These are phyloP conservation scores for Yamadazyma nakazawae DNA, from an alignment of 805 yeast species.

Conservation along the genomic window DNA sequence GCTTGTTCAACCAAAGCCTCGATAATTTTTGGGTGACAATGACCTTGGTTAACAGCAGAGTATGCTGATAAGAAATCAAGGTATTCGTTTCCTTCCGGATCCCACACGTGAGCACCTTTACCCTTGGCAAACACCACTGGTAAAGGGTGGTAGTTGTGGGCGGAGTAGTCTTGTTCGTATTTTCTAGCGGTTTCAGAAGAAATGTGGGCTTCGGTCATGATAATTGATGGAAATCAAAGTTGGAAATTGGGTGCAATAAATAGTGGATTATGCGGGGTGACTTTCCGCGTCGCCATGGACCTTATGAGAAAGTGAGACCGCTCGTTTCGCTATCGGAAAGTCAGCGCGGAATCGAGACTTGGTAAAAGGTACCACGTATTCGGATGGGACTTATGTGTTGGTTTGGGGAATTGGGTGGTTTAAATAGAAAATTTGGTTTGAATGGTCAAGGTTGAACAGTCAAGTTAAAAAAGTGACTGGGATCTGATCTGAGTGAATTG, in stretches of 20 bases:
- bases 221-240: not conserved
- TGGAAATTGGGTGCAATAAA: slow-evolving; percentile 1
- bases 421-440: too few species aligned
- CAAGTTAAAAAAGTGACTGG: too few species aligned
- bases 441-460: too few species aligned
- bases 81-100: slow-evolving; percentile 94
- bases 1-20: slow-evolving; percentile 87
- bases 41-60: slow-evolving; percentile 97
- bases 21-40: slow-evolving; percentile 92
- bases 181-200: slow-evolving; percentile 64
- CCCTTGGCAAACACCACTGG: slow-evolving; percentile 93
- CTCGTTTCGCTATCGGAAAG: slow-evolving; percentile 1
- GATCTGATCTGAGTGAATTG: not conserved
- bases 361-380: too few species aligned
- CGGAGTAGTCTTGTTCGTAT: slow-evolving; percentile 79
- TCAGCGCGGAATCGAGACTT: not conserved
- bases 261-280: slow-evolving; percentile 4
- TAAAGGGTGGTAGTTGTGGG: slow-evolving; percentile 95
- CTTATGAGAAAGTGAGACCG: too few species aligned
- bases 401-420: too few species aligned
- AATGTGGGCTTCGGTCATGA: slow-evolving; percentile 21
- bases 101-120: slow-evolving; percentile 93
- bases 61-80: slow-evolving; percentile 91
- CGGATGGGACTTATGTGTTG: too few species aligned
- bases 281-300: not conserved